Base-by-base conservation (phyloP, 306 rosid genomes). In the Morella rubra region DNA sequence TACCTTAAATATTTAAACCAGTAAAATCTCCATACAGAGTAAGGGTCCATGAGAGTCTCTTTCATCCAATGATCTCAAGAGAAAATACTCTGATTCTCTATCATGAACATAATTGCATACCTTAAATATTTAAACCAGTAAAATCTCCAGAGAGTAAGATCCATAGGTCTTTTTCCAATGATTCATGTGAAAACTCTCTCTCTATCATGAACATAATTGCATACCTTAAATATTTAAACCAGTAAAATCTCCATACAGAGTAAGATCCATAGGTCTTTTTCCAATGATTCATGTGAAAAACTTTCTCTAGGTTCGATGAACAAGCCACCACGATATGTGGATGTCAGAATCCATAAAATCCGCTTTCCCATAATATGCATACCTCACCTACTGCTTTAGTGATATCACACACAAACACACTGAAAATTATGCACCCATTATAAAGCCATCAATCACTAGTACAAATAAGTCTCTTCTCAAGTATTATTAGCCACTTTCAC, bases 311-410 rank as follows among this genome's bases (percentile, higher is more conserved):
- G 46, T 40, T 65, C 15, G 5, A 41, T 42, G 49, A 47, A 65
- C 71, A 65, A 65, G 41, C 70, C 49, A 65, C 49, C 16, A 3
- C 11, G 44, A 61, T 27, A 24, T 14, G 44, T 2, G 42, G 10
- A 18, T 40, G 70, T 41, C 70, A 64, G 47, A 41, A 64, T 47
- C 70, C 70, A 40, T 15, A 65, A 65, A 41, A 65, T 42, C 70
- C 41, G 49, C 41, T 16, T 65, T 15, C n/a, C 16, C 19, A 16
- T 41, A 41, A 16, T 47, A 41, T 2, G 19, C 44, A 61, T 61
- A 32, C 24, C 24, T 6, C 20, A 3, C 37, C 37, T n/a, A 16
- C 66, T 37, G 41, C 68, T 32, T 61, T 12, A 61, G 45, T 32
- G 68, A 61, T 37, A 61, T 27, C 45, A 61, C 68, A 6, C 2